Base-by-base conservation (phyloP, 306 rosid species). In the Medicago lupulina region DNA sequence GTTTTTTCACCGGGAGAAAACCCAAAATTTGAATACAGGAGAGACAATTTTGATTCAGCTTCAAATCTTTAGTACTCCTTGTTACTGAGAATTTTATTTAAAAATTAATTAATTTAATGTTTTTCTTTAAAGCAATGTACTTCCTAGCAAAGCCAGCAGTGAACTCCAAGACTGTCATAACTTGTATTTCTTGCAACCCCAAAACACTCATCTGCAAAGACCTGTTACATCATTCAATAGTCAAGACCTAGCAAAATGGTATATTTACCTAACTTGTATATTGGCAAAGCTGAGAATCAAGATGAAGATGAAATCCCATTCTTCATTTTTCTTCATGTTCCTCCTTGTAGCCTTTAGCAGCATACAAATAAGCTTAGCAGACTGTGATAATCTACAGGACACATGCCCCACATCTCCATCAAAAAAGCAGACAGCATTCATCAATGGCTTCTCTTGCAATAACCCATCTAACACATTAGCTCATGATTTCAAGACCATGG, bases 381-480 rank as follows among this genome's bases (percentile, higher is more conserved):
- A 91, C 70, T 68, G 57, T 62, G 88, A 84, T 31, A 87, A 84
- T 47, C 79, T 89, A 13, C 88, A 81, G 13, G 96, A 91, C 82
- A 70, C 79, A 25, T 91, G 97, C 62, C 96, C 96, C 1, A 68
- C 93, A n/a, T 67, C 83, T 31, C 41, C 66, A 21, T 70, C 79
- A 1, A 71, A 6, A 31, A 74, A 76, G 40, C 87, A 82, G 39
- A 57, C 67, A 11, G 51, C 54, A 43, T 12, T 88, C 84, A 83
- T 91, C 84, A 89, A 91, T 74, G 96, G 97, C 60, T 77, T 91
- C 28, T 85, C 86, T n/a, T 93, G 98, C 83, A 83, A 93, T 81
- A 79, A 73, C 69, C 91, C 87, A 75, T 15, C 77, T 1, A 73
- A 61, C 73, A 70, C 71, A 58, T 63, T 10, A 6, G 77, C 89